Base-by-base conservation (phyloP, 2,329 filamentous ascomycete species). In the Coniochaeta ligniaria region DNA sequence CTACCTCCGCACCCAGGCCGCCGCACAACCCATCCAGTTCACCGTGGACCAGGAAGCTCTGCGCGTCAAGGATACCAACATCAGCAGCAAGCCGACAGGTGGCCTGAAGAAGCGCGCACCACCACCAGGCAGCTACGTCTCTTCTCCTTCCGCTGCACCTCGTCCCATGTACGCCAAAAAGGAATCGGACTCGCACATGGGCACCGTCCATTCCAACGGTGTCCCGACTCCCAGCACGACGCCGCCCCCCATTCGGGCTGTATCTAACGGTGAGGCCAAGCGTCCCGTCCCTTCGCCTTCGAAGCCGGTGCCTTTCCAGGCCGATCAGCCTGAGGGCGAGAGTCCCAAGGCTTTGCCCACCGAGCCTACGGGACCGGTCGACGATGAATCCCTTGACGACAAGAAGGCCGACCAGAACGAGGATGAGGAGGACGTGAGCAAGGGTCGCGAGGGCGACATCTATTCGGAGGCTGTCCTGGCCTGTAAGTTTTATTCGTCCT, bases 1-100 rank as follows among this genome's bases (percentile, higher is more conserved):
- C 87, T 99, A 99, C 79, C 88, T 99, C 69, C 92, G 95, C 70
- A 99, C 95, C 56, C 95, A 96, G 87, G 95, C 95, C 65, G 95
- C 95, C 38, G 93, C 93, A 20, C 92, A 93, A 55, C 95, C 95
- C 59, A 99, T 99, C 67, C 95, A 99, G 77, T 99, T 99, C 81
- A 99, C 95, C 5, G 95, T 99, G 72, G 95, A 99, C 73, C 94
- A 99, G 77, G 91, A 96, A 77, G 90, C 91, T 60, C 87, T 99
- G 68, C 91, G 92, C 80, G 86, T 96, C 55, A 85, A 85, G 43
- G 95, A 99, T 73, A 91, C 86, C 66, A 91, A 89, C 68, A 80
- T 93, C 55, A 86, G 88, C 66, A 41, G 38, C 38, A 41, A n/a
- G 87, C 87, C 63, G 79, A 86, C 65, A 31, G 16, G 47, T 38